A percentile compares a stretch with the other conserved stretches of the same genome.
phyloP scores from a whole-genome alignment of 2,329 filamentous ascomycete genomes.

The Mycosphaerella arachidis region DNA sequence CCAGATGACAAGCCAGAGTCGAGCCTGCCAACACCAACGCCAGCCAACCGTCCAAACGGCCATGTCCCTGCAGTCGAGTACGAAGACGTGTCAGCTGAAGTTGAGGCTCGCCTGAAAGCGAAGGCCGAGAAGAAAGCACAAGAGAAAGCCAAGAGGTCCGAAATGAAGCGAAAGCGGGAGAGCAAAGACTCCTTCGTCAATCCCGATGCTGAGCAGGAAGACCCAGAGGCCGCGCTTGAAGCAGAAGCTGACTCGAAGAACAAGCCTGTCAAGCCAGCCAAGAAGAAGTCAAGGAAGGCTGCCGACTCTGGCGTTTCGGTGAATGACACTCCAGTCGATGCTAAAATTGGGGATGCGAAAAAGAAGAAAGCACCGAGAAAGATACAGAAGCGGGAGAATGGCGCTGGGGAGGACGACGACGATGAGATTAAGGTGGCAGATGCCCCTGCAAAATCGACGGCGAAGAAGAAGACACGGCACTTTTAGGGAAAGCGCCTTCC shows the following conservation, averaged over 20 bases:
- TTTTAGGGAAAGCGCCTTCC: neutral
- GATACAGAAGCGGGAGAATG: constrained; percentile 1
- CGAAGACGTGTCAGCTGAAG: constrained; percentile 31
- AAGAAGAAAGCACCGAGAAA: neutral
- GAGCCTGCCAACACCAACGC: neutral
- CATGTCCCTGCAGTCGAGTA: constrained; percentile 19
- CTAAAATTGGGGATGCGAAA: neutral
- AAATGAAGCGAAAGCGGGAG: constrained; percentile 35
- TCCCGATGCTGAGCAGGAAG: constrained; percentile 6
- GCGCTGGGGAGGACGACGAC: neutral
- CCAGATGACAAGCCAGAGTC: neutral
- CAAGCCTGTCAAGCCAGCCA: constrained; percentile 2
- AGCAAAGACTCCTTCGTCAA: constrained; percentile 25
- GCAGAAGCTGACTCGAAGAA: neutral
- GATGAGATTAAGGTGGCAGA: constrained; percentile 2
- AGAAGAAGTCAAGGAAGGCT: constrained; percentile 5
- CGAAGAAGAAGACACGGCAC: constrained; percentile 10
- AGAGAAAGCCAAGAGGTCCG: constrained; percentile 19
- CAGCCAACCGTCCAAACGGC: neutral
- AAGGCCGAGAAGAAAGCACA: constrained; percentile 26
- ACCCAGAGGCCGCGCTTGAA: neutral
- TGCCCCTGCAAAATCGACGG: neutral
- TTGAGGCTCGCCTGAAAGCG: constrained; percentile 29
- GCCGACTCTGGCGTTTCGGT: neutral
- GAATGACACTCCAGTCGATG: neutral